Base-by-base conservation (phyloP, 306 rosid species). In the Glycine latifolia region DNA sequence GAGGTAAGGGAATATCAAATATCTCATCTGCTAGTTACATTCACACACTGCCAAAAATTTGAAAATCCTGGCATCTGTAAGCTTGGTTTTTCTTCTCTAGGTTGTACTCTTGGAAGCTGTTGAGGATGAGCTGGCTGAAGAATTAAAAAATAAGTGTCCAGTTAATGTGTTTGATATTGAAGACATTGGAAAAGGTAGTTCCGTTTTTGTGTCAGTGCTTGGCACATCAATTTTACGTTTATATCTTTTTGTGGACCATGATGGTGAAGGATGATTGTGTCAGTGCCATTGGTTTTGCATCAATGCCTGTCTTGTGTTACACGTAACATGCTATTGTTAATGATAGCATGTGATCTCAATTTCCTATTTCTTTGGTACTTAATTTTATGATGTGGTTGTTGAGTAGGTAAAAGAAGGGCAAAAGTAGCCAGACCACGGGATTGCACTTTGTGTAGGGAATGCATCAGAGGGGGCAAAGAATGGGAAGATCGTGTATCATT, bases 371-470 rank as follows among this genome's bases (percentile, higher is more conserved):
- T 41, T 79, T 71, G 78, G 70, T 67, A 14, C 78, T 80, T 50
- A 54, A 58, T 49, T 54, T 78, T 67, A 56, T 79, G 73, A 49
- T 81, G 78, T 86, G 81, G 61, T 13, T 77, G 71, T 47, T 85
- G 80, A 54, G 74, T 81, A 95, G 99, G 97, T 67, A 89, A 60
- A 82, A 91, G 79, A 84, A 93, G 86, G 88, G 94, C 97, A 58
- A 89, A 67, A 6, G 97, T 88, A 63, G 89, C 85, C 59, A 88
- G 81, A 12, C 94, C 99, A 7, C 87, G 99, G 75, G 86, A 80
- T 4, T 95, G 99, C 90, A 95, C 98, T 79, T 84, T 93, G 43
- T 95, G 98, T 82, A 90, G 99, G 87, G 99, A 95, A 84, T 95
- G 99, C 87, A 90, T 95, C 73, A 89, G 98, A 90, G 99, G 88